phyloP scores from a whole-genome alignment of 1,284 basidiomycete species.

The Psilocybe mexicana region DNA sequence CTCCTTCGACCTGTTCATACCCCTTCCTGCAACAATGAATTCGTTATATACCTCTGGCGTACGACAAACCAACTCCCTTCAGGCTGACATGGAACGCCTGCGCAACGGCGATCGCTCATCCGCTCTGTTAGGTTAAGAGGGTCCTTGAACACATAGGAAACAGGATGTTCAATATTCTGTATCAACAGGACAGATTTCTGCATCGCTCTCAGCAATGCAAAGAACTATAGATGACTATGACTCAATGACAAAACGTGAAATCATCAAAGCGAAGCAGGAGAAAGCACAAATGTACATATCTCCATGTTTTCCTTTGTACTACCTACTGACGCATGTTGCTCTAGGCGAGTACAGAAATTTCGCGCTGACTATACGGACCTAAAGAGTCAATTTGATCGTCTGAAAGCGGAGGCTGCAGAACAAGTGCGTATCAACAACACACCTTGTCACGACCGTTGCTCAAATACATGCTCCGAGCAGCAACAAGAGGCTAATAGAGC shows the following conservation, averaged over 20 bases:
- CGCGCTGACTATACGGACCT: constrained; percentile 74
- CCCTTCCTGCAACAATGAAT: constrained; percentile 61
- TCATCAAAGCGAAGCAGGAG: constrained; percentile 91
- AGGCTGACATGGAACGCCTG: constrained; percentile 82
- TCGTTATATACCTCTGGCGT: constrained; percentile 92
- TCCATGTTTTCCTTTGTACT: not conserved
- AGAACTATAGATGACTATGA: constrained; percentile 95
- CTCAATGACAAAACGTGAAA: constrained; percentile 91
- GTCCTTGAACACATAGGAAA: not conserved
- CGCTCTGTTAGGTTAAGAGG: constrained; percentile 73
- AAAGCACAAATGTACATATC: constrained; percentile 83
- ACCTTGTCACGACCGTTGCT: not conserved
- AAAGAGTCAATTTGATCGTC: constrained; percentile 65
- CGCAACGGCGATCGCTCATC: constrained; percentile 79
- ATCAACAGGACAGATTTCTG: constrained; percentile 89
- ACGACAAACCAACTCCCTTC: constrained; percentile 86
- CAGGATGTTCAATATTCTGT: not conserved
- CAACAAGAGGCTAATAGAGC: constrained; percentile 42
- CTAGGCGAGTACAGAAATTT: constrained; percentile 83
- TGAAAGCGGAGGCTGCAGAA: constrained; percentile 56
- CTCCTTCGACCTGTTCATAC: not conserved
- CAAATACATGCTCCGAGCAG: constrained; percentile 10
- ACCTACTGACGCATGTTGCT: not conserved
- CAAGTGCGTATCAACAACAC: constrained; percentile 35
- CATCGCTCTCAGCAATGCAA: constrained; percentile 89